phyloP scores from a whole-genome alignment of 441 rosid genomes.

The Croton laevigatus region DNA sequence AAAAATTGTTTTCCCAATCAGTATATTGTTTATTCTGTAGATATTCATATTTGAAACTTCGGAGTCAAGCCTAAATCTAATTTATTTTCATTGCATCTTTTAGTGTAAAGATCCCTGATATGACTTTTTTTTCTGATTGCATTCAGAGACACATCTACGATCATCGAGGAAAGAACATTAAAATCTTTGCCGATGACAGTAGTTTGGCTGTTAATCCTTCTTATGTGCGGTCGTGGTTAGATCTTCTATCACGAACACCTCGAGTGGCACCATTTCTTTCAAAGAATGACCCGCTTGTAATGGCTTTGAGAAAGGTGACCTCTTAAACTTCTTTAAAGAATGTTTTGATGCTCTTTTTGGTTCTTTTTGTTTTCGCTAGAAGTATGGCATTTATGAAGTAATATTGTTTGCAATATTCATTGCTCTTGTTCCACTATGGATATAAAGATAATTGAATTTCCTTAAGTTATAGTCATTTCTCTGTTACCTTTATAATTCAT shows the following conservation, averaged over 20 bases:
- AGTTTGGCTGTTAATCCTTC: slow-evolving; percentile 83
- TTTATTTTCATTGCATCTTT: neutral
- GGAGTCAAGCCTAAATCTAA: neutral
- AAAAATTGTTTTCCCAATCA: neutral
- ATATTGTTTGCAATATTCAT: neutral
- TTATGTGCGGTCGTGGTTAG: slow-evolving; percentile 77
- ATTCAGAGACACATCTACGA: slow-evolving; percentile 89
- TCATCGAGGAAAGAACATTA: slow-evolving; percentile 67
- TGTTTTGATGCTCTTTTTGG: neutral
- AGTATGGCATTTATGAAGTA: neutral
- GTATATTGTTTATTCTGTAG: neutral
- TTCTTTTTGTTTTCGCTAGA: neutral
- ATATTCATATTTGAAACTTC: slow-evolving; percentile 1
- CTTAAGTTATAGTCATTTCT: neutral
- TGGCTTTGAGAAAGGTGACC: slow-evolving; percentile 74
- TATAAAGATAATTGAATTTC: slow-evolving; percentile 1
- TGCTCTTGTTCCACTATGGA: neutral
- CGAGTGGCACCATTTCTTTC: slow-evolving; percentile 92
- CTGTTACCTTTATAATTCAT: neutral
- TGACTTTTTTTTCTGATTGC: slow-evolving; percentile 13
- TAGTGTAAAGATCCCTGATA: slow-evolving; percentile 18
- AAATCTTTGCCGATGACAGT: slow-evolving; percentile 75
- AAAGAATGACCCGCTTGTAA: slow-evolving; percentile 80
- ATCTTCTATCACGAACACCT: slow-evolving; percentile 80
- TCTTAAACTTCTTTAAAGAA: neutral